Conservation (phyloP, 1,139 yeast species). For the Debaryomyces psychrophilus region DNA sequence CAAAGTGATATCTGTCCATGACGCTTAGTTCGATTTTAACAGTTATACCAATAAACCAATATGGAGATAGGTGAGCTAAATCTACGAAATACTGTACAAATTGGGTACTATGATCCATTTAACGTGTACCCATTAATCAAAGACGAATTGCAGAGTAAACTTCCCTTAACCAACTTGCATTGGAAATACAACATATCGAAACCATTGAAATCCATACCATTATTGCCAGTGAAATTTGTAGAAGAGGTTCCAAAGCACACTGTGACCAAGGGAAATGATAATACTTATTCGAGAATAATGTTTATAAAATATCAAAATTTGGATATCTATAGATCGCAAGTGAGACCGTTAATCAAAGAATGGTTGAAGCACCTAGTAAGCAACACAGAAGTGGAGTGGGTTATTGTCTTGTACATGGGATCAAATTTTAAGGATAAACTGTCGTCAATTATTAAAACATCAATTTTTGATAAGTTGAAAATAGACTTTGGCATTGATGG, state of each 20-base stretch:
- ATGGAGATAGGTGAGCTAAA: conserved; percentile 16
- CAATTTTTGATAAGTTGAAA: conserved; percentile 65
- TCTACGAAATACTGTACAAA: conserved; percentile 35
- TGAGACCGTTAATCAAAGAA: conserved; percentile 77
- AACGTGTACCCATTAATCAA: conserved; percentile 60
- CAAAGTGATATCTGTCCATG: background rate
- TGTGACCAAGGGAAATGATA: conserved; percentile 21
- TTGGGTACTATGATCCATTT: conserved; percentile 89
- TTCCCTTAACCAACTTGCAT: conserved; percentile 76
- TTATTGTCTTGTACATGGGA: conserved; percentile 60
- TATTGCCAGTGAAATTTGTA: conserved; percentile 57
- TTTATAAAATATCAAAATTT: conserved; percentile 65
- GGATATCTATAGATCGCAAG: conserved; percentile 77
- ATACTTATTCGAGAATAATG: conserved; percentile 69
- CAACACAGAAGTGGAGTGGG: conserved; percentile 58
- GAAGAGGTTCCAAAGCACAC: conserved; percentile 59
- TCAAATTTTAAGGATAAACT: conserved; percentile 47
- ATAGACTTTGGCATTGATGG: conserved; percentile 62
- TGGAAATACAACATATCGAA: conserved; percentile 66
- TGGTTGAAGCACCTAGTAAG: conserved; percentile 67
- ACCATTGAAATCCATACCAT: conserved; percentile 69
- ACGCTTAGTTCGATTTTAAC: background rate
- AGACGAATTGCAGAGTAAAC: conserved; percentile 51
- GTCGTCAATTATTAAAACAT: conserved; percentile 49
- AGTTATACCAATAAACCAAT: background rate